These are phyloP conservation scores for Moesziomyces aphidis DNA, from an alignment of 1,284 basidiomycete species.

Conservation along the genomic window DNA sequence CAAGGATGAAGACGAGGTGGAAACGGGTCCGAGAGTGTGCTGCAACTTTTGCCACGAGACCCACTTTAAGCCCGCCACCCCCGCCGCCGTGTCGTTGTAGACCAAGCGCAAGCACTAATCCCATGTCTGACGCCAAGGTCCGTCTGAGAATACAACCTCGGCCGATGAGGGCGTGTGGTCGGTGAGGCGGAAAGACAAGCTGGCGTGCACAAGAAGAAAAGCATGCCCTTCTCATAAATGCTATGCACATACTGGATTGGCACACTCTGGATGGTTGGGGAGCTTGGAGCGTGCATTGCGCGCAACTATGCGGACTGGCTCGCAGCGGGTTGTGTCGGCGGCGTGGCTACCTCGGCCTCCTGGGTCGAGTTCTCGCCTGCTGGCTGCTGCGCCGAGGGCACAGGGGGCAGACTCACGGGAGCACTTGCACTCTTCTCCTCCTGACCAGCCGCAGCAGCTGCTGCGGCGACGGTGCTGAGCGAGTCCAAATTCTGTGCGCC, in stretches of 20 bases:
- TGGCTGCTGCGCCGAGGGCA: background rate
- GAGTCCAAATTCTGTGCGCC: constrained; percentile 49
- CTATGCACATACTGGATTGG: too few relatives aligned
- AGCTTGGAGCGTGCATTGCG: too few relatives aligned
- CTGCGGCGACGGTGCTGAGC: constrained; percentile 55
- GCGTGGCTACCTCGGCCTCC: too few relatives aligned
- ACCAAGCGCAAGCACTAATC: background rate
- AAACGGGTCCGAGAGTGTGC: constrained; percentile 2
- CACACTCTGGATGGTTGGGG: too few relatives aligned
- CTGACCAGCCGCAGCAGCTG: constrained; percentile 37
- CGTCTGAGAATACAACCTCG: background rate
- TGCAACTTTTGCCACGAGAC: constrained; percentile 47
- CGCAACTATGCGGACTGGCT: too few relatives aligned
- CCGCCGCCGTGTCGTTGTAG: background rate
- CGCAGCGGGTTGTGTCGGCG: too few relatives aligned
- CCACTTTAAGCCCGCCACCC: constrained; percentile 5
- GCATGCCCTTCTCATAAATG: too few relatives aligned
- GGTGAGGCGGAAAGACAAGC: too few relatives aligned
- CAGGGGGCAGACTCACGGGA: background rate
- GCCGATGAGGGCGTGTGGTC: too few relatives aligned
- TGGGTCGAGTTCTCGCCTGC: too few relatives aligned
- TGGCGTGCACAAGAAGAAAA: too few relatives aligned
- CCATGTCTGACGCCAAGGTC: background rate
- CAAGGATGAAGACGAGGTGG: constrained; percentile 5
- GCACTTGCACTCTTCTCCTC: background rate